Base-by-base conservation (phyloP, 2,329 filamentous ascomycete species). In the Pseudogymnoascus sp. region DNA sequence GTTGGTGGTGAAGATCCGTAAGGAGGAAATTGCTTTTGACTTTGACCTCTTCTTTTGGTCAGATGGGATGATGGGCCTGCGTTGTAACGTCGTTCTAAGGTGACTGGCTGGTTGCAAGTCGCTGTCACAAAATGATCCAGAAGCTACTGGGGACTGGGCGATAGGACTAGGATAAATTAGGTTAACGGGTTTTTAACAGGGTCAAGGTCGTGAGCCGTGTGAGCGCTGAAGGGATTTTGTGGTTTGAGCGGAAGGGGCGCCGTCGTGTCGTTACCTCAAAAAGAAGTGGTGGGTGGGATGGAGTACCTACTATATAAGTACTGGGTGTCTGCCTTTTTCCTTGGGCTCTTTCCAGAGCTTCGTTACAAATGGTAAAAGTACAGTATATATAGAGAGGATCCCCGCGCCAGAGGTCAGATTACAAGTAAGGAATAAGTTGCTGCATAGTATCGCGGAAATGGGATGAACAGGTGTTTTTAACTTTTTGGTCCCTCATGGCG, bases 21-120 rank as follows among this genome's bases (percentile, higher is more conserved):
- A 26, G 11, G 31, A 33, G 62, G 62, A 35, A 63, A 46, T 56
- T 56, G 50, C 50, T 56, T 56, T 56, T 33, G 50, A 56, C 50
- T 33, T 35, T 56, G 50, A 35, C 50, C 50, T 56, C 50, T 22
- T 22, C n/a, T 31, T 33, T 35, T 33, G 50, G 50, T 56, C 50
- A 56, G 50, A 56, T 56, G 50, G 50, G 50, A 33, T 3, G 28
- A 33, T 33, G 50, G 6, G 28, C 28, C 50, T 56, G 28, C 28
- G 50, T 35, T 35, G 50, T 56, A 56, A 56, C 50, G 50, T 56
- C 50, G 28, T 56, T 8, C 28, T 4, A 33, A 33, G 28, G 50
- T 56, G 28, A 56, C 50, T 56, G 28, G 50, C n/a, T 22, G 28
- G 50, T 56, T 33, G 50, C 50, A 56, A 56, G 50, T 56, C 50